Conservation (phyloP, 768 basidiomycete species). For the Boletus sp. region DNA sequence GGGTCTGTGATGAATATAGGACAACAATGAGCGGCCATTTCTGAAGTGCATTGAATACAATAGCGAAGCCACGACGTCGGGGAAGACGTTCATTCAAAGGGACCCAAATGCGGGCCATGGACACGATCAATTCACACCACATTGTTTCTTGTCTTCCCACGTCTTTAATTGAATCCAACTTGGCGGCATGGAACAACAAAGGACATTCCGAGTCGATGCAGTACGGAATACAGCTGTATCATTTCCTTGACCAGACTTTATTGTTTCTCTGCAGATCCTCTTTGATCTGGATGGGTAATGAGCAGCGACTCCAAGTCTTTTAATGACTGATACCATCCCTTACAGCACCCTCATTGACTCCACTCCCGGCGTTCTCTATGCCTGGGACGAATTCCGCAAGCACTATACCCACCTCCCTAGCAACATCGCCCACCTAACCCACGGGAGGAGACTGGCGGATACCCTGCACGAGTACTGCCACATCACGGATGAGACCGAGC, state of each 20-base stretch:
- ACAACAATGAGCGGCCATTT: slow-evolving; percentile 16
- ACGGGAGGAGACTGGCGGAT: slow-evolving; percentile 75
- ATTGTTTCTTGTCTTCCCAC: neutral
- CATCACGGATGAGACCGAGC: slow-evolving; percentile 51
- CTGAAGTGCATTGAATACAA: no score
- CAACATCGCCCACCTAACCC: slow-evolving; percentile 55
- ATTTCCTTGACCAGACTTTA: neutral
- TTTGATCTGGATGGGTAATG: slow-evolving; percentile 71
- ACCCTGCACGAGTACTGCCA: slow-evolving; percentile 68
- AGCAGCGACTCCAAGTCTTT: neutral
- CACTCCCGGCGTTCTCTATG: slow-evolving; percentile 75
- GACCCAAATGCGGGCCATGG: neutral
- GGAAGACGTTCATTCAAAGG: neutral
- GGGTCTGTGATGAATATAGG: neutral
- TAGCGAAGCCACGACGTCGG: neutral
- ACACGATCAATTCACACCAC: neutral
- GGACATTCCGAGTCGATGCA: slow-evolving; percentile 45
- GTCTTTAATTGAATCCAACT: neutral
- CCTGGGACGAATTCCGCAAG: slow-evolving; percentile 68
- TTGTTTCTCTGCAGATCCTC: slow-evolving; percentile 43
- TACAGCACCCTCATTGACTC: slow-evolving; percentile 74
- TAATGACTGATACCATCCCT: slow-evolving; percentile 5
- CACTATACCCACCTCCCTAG: slow-evolving; percentile 55
- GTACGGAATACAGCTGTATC: slow-evolving; percentile 33
- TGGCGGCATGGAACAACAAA: slow-evolving; percentile 18